Percentiles rank a stretch among this genome's conserved stretches.
phyloP scores from a whole-genome alignment of 2,329 filamentous ascomycete genomes.

The Neophaeococcomyces aloes region DNA sequence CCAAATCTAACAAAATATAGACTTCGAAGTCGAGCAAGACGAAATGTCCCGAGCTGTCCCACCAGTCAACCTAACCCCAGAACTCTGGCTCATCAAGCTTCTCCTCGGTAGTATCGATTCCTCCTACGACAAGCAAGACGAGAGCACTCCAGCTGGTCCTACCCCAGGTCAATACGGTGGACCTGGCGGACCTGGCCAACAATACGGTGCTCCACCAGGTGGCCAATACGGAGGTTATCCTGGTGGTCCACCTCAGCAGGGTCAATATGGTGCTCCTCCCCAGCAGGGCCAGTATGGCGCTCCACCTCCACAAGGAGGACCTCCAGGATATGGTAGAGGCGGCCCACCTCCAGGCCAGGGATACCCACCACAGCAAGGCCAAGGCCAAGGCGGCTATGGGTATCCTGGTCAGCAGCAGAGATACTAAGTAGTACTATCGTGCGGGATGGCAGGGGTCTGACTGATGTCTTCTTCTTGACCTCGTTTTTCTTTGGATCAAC shows the following conservation, averaged over 20 bases:
- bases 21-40: constrained; percentile 57
- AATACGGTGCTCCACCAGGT: not conserved
- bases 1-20: constrained; percentile 28
- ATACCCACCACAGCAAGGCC: constrained; percentile 9
- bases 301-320: constrained; percentile 18
- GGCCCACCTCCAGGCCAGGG: constrained; percentile 2
- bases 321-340: constrained; percentile 6
- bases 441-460: too few relatives aligned
- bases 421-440: too few relatives aligned
- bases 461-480: too few relatives aligned
- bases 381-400: too few relatives aligned
- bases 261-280: constrained; percentile 20
- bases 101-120: constrained; percentile 57
- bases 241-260: constrained; percentile 17
- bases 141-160: constrained; percentile 36
- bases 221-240: constrained; percentile 13
- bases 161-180: constrained; percentile 3
- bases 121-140: constrained; percentile 56
- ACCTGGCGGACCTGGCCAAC: not conserved
- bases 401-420: constrained; percentile 6
- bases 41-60: constrained; percentile 54
- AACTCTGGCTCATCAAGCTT: constrained; percentile 58
- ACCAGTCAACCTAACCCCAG: constrained; percentile 52
- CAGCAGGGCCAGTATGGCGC: constrained; percentile 21
- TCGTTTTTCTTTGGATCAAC: too few relatives aligned